Conservation (phyloP, 2,329 filamentous ascomycete genomes). For the Colletotrichum incanum region DNA sequence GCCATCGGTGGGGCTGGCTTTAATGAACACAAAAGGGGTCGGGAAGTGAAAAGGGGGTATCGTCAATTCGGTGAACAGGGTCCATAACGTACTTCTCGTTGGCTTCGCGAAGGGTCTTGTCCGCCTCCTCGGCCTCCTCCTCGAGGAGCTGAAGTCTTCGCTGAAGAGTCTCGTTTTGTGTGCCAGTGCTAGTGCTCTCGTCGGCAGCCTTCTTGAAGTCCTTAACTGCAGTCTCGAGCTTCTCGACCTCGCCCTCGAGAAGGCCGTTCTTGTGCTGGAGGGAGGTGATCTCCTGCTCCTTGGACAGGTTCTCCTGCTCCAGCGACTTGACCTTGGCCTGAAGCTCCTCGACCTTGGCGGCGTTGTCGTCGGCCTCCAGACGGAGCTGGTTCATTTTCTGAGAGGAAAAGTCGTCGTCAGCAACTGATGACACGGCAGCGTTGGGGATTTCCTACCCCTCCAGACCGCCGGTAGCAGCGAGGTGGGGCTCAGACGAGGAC, state of each 20-base stretch:
- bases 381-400: conserved; percentile 97
- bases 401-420: conserved; percentile 36
- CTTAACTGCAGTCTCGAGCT: conserved; percentile 87
- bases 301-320: conserved; percentile 94
- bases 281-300: conserved; percentile 98
- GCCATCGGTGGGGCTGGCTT: conserved; percentile 32
- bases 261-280: conserved; percentile 95
- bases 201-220: conserved; percentile 90
- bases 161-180: conserved; percentile 92
- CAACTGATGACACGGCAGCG: conserved; percentile 36
- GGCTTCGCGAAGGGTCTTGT: conserved; percentile 95
- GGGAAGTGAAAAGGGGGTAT: conserved; percentile 32
- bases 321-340: conserved; percentile 88
- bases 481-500: conserved; percentile 51
- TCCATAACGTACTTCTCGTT: conserved; percentile 90
- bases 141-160: conserved; percentile 95
- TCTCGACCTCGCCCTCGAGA: conserved; percentile 92
- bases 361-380: conserved; percentile 90
- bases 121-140: conserved; percentile 96
- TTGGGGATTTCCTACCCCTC: conserved; percentile 44
- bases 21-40: conserved; percentile 30
- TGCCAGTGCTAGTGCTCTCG: conserved; percentile 85
- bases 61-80: conserved; percentile 24
- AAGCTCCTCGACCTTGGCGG: conserved; percentile 88
- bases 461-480: conserved; percentile 38